Base-by-base conservation (phyloP, 164 flowering plant genomes). In the Santalum album region DNA sequence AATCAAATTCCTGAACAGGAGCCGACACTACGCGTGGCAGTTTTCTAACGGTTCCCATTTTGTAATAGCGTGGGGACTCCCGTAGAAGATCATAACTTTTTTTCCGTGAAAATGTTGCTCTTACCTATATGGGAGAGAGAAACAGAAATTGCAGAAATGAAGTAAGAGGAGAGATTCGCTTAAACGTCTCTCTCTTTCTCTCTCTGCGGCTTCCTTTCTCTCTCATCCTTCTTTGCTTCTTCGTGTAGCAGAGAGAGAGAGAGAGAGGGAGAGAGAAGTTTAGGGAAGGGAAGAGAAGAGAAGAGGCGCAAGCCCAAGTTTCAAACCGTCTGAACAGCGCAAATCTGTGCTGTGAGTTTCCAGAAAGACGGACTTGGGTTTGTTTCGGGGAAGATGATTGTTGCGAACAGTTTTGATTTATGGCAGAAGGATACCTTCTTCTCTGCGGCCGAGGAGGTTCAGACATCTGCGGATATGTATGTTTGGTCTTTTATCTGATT, bases 371-470 rank as follows among this genome's bases (percentile, higher is more conserved):
- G 9, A 4, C 22, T 12, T 51, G 25, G 56, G n/a, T 56, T 49
- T 10, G 7, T 23, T 25, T 1, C 6, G 54, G 58, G 21, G 45
- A 76, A 73, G 72, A 81, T 80, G 87, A 46, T 83, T 86, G 82
- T 80, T 12, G 85, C 84, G 1, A 81, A 73, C 63, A 75, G 81
- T 57, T 90, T 90, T 57, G 94, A 84, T 80, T 63, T 79, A 51
- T 90, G 97, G 97, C 76, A 71, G 63, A 87, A 81, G 51, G 97
- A 90, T 26, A 69, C 73, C 40, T 90, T 90, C 72, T 90, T 90
- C 68, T 72, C 92, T 21, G 95, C 88, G 5, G 97, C 95, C 4
- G 97, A 90, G 74, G 90, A 82, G 65, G 90, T 90, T 44, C 95
- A 90, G 65, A 79, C 81, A 65, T 90, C 97, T 10, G 83, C 94